A percentile compares a stretch with the other conserved stretches of the same genome.
These are phyloP conservation scores for Amanita rimosa DNA, from an alignment of 768 basidiomycete species.

Conservation along the genomic window DNA sequence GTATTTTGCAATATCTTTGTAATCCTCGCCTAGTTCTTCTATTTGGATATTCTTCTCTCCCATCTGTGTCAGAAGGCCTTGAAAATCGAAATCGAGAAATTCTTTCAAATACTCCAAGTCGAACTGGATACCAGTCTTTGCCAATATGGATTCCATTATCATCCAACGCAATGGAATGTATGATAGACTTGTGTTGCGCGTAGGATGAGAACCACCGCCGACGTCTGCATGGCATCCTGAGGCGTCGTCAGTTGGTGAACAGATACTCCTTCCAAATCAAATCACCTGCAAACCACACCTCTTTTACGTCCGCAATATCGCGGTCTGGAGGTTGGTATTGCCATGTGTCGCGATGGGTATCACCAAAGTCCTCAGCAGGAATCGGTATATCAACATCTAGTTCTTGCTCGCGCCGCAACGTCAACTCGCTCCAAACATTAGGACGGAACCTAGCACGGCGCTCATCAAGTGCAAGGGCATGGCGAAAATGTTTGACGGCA, in stretches of 20 bases:
- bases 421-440: constrained; percentile 14
- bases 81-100: constrained; percentile 12
- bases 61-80: constrained; percentile 4
- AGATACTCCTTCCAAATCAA: neutral
- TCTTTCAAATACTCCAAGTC: constrained; percentile 11
- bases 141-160: constrained; percentile 17
- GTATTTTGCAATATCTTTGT: constrained; percentile 2
- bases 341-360: constrained; percentile 10
- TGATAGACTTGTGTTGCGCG: constrained; percentile 13
- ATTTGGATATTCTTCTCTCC: neutral
- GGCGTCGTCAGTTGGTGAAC: neutral
- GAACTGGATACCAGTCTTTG: constrained; percentile 12
- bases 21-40: neutral
- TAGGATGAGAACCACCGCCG: constrained; percentile 16
- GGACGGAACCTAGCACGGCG: constrained; percentile 15
- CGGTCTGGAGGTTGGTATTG: constrained; percentile 11
- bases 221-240: constrained; percentile 15
- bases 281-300: constrained; percentile 17
- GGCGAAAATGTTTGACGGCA: constrained; percentile 14
- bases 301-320: constrained; percentile 13
- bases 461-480: constrained; percentile 16
- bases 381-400: constrained; percentile 12
- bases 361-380: constrained; percentile 6
- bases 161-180: constrained; percentile 19
- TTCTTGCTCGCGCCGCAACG: constrained; percentile 14